A percentile compares a stretch with the other conserved stretches of the same genome.
phyloP scores from a whole-genome alignment of 164 flowering plant genomes.

The Chimonanthus salicifolius region DNA sequence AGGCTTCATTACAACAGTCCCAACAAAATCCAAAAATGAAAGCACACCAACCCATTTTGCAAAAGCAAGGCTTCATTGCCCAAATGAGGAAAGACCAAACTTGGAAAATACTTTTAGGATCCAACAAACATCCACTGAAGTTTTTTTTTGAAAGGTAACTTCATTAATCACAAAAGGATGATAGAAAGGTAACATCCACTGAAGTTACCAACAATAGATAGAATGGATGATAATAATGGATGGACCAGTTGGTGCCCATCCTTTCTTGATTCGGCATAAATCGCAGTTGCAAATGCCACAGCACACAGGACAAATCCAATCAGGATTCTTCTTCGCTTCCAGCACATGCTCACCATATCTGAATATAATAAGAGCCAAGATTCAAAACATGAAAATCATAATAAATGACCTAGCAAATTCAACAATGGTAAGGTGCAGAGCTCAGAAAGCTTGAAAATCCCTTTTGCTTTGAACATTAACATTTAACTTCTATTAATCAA shows the following conservation, averaged over 20 bases:
- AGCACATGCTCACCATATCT: conserved; percentile 96
- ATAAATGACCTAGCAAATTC: neutral
- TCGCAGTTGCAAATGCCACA: conserved; percentile 99
- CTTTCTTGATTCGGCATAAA: conserved; percentile 76
- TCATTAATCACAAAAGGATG: too few relatives aligned
- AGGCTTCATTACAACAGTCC: too few relatives aligned
- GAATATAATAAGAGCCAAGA: conserved; percentile 8
- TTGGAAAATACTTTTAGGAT: too few relatives aligned
- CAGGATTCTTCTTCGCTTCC: conserved; percentile 65
- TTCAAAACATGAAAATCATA: neutral
- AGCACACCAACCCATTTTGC: too few relatives aligned
- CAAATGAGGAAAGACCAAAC: too few relatives aligned
- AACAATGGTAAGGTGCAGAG: neutral
- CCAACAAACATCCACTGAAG: too few relatives aligned
- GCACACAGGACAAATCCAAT: conserved; percentile 88
- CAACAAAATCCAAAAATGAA: too few relatives aligned
- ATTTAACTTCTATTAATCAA: neutral
- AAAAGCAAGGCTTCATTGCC: too few relatives aligned
- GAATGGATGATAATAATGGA: too few relatives aligned
- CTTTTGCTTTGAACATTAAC: neutral
- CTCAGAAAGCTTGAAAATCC: neutral
- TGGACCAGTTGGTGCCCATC: conserved; percentile 87
- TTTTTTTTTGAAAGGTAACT: too few relatives aligned
- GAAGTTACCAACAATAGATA: too few relatives aligned
- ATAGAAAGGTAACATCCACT: too few relatives aligned